These are phyloP conservation scores for Tetraselmis striata DNA, from an alignment of 139 green algal species.

Conservation along the genomic window DNA sequence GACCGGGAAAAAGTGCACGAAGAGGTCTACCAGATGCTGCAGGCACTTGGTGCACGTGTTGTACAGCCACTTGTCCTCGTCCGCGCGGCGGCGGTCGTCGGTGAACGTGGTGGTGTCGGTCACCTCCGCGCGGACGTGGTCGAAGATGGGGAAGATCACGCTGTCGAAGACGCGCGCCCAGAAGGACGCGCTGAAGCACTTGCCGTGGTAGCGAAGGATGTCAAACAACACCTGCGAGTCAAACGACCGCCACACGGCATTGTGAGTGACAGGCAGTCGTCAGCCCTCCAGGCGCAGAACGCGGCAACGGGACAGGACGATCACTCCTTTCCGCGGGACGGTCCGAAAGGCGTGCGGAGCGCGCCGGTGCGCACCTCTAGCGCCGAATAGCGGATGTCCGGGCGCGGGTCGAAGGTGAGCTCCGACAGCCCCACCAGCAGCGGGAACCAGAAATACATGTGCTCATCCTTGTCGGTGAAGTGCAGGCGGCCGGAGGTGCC, in stretches of 20 bases:
- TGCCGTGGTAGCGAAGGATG: constrained; percentile 89
- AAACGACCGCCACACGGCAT: too few species aligned
- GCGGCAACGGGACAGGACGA: too few species aligned
- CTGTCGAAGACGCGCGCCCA: constrained; percentile 91
- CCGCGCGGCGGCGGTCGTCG: constrained; percentile 56
- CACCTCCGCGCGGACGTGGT: constrained; percentile 85
- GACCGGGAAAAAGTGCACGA: constrained; percentile 70
- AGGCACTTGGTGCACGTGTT: constrained; percentile 95
- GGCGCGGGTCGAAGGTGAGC: constrained; percentile 91
- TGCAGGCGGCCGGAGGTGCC: constrained; percentile 6
- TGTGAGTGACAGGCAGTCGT: neutral
- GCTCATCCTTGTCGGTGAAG: constrained; percentile 83
- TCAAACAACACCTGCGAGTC: constrained; percentile 86
- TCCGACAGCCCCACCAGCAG: constrained; percentile 93
- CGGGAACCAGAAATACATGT: constrained; percentile 99
- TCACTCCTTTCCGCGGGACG: too few species aligned
- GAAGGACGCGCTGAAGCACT: constrained; percentile 81
- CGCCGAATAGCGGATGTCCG: constrained; percentile 68
- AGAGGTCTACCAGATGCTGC: constrained; percentile 91
- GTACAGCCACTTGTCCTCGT: constrained; percentile 92
- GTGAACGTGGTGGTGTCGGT: constrained; percentile 86
- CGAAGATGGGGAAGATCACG: constrained; percentile 97
- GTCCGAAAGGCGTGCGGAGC: too few species aligned
- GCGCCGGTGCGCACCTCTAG: constrained; percentile 25
- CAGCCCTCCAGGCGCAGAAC: too few species aligned